Conservation (phyloP, 164 flowering plant genomes). For the Vitis cinerea region DNA sequence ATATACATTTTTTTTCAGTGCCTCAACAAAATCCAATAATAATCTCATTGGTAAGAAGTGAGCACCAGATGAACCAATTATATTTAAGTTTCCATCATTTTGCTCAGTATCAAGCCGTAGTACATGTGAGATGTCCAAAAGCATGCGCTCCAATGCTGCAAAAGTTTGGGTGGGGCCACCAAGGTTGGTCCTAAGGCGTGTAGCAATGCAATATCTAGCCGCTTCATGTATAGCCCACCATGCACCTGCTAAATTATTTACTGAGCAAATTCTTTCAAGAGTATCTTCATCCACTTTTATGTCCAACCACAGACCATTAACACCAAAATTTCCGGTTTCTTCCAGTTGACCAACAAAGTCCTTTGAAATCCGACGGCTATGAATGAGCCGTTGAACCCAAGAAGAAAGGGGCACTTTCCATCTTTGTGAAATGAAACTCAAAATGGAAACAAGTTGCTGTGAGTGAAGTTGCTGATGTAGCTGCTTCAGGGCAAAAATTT, state of each 20-base stretch:
- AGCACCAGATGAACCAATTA: slow-evolving; percentile 63
- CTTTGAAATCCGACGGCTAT: slow-evolving; percentile 44
- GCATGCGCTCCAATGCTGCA: slow-evolving; percentile 97
- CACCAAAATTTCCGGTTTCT: slow-evolving; percentile 36
- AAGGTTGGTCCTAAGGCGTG: slow-evolving; percentile 91
- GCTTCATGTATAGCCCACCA: slow-evolving; percentile 99
- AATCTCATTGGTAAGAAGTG: slow-evolving; percentile 90
- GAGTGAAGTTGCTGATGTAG: slow-evolving; percentile 67
- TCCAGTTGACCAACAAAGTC: slow-evolving; percentile 46
- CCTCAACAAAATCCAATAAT: slow-evolving; percentile 88
- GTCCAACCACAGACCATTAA: slow-evolving; percentile 48
- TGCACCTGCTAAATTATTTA: slow-evolving; percentile 74
- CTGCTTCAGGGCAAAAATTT: slow-evolving; percentile 77
- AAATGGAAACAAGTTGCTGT: slow-evolving; percentile 81
- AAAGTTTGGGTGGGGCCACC: slow-evolving; percentile 98
- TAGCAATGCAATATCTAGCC: slow-evolving; percentile 76
- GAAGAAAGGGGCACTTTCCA: slow-evolving; percentile 91
- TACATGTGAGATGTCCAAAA: slow-evolving; percentile 72
- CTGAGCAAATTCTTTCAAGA: slow-evolving; percentile 66
- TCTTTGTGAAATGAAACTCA: slow-evolving; percentile 90
- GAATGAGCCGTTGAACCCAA: slow-evolving; percentile 86
- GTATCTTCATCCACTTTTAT: slow-evolving; percentile 50
- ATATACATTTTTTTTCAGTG: slow-evolving; percentile 86
- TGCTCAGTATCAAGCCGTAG: slow-evolving; percentile 75
- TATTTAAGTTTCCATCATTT: slow-evolving; percentile 66